Percentiles rank a stretch among this genome's conserved stretches.
These are phyloP conservation scores for Aspergillus panamensis DNA, from an alignment of 495 filamentous ascomycete species.

Conservation along the genomic window DNA sequence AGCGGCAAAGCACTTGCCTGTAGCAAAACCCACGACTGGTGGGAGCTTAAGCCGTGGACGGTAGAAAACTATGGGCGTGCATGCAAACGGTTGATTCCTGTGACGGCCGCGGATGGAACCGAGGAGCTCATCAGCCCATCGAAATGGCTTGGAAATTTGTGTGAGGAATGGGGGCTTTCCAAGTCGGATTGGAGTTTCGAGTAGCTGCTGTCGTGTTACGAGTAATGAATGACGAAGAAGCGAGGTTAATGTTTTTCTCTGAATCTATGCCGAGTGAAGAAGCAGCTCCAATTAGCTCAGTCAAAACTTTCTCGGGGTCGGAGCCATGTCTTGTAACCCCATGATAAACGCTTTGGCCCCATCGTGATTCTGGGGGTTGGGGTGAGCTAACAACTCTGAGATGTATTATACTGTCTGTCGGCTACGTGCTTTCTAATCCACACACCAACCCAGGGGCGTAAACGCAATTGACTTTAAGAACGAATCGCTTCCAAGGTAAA, in stretches of 20 bases:
- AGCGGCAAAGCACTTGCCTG: background rate
- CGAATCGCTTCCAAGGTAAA: too few species aligned
- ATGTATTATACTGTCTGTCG: too few species aligned
- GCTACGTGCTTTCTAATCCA: too few species aligned
- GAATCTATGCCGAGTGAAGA: too few species aligned
- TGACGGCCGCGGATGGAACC: background rate
- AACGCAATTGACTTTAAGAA: too few species aligned
- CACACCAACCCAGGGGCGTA: too few species aligned
- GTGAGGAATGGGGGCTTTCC: conserved; percentile 14
- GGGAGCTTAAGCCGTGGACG: background rate
- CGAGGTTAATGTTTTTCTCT: too few species aligned
- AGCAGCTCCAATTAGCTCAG: background rate
- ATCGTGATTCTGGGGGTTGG: too few species aligned
- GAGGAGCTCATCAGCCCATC: background rate
- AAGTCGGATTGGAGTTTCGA: conserved; percentile 14
- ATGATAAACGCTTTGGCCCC: too few species aligned
- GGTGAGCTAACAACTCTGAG: too few species aligned
- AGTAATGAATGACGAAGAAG: background rate
- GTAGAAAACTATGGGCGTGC: conserved; percentile 3
- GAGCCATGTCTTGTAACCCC: too few species aligned
- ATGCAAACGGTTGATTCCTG: background rate
- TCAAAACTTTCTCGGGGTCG: background rate
- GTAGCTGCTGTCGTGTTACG: background rate
- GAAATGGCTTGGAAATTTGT: conserved; percentile 11
- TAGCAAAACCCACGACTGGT: conserved; percentile 15